Conservation (phyloP, 495 filamentous ascomycete genomes). For the Podospora pseudocomata region DNA sequence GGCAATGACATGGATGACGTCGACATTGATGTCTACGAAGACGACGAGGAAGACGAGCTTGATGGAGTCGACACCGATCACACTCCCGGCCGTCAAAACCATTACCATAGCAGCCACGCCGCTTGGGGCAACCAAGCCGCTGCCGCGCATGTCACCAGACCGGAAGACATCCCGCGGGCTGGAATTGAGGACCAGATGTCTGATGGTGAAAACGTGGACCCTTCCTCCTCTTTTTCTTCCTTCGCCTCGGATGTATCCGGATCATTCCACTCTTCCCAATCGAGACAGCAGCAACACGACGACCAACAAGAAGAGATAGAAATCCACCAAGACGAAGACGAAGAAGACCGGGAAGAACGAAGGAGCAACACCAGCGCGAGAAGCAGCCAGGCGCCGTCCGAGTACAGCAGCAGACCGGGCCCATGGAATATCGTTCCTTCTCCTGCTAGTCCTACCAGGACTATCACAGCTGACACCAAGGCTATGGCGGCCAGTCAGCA, state of each 20-base stretch:
- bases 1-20: slow-evolving; percentile 20
- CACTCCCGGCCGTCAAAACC: neutral
- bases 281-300: neutral
- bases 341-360: slow-evolving; percentile 11
- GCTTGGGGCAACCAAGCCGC: slow-evolving; percentile 3
- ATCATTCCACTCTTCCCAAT: slow-evolving; percentile 1
- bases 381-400: slow-evolving; percentile 31
- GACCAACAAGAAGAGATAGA: neutral
- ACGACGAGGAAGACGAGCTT: slow-evolving; percentile 35
- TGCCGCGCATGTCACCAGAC: slow-evolving; percentile 9
- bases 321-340: slow-evolving; percentile 6
- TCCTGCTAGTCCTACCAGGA: neutral
- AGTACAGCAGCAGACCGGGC: slow-evolving; percentile 29
- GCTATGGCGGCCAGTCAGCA: neutral
- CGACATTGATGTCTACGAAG: slow-evolving; percentile 31
- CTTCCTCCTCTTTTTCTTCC: slow-evolving; percentile 15
- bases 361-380: slow-evolving; percentile 1
- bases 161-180: slow-evolving; percentile 43
- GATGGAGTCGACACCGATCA: slow-evolving; percentile 33
- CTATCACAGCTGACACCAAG: neutral
- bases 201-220: slow-evolving; percentile 43
- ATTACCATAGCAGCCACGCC: slow-evolving; percentile 2
- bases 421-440: slow-evolving; percentile 14
- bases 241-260: neutral
- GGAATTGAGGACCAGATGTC: slow-evolving; percentile 44